A percentile compares a stretch with the other conserved stretches of the same genome.
Conservation (phyloP, 805 yeast genomes). For the Candida nonsorbophila region DNA sequence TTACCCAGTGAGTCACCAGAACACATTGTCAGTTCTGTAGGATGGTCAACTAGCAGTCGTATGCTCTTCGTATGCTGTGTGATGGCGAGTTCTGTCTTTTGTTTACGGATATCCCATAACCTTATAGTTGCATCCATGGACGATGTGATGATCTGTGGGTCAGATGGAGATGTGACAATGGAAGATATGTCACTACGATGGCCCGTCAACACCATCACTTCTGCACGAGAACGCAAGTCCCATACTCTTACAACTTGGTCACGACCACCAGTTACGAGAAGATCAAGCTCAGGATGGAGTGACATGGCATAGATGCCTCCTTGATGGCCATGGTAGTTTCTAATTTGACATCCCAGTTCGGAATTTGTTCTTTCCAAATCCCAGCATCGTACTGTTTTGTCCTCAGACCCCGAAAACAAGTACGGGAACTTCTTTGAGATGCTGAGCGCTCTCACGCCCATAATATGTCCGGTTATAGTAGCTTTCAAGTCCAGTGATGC, state of each 20-base stretch:
- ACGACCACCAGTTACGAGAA: conserved; percentile 82
- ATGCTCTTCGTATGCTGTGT: conserved; percentile 86
- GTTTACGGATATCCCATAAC: conserved; percentile 88
- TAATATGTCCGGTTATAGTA: conserved; percentile 83
- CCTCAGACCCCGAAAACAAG: conserved; percentile 89
- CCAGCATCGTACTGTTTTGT: conserved; percentile 91
- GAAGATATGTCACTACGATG: conserved; percentile 73
- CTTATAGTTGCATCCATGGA: conserved; percentile 82
- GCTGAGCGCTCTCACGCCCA: conserved; percentile 77
- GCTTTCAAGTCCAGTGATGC: conserved; percentile 65
- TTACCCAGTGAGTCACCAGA: conserved; percentile 74
- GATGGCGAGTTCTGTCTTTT: conserved; percentile 60
- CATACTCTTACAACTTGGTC: conserved; percentile 85
- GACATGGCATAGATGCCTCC: conserved; percentile 84
- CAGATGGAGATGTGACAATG: conserved; percentile 61
- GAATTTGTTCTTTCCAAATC: conserved; percentile 83
- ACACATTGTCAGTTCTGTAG: conserved; percentile 66
- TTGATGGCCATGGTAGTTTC: conserved; percentile 92
- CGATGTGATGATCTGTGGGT: conserved; percentile 81
- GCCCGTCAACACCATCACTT: conserved; percentile 75
- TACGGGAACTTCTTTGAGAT: conserved; percentile 79
- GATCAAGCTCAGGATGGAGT: conserved; percentile 81
- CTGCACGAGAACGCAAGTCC: conserved; percentile 81
- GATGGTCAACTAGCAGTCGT: conserved; percentile 66
- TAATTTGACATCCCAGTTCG: conserved; percentile 42